Evolutionary conservation across 305 asterid species (phyloP).

Genomic region (Fraxinus xanthoxyloides): DNA sequence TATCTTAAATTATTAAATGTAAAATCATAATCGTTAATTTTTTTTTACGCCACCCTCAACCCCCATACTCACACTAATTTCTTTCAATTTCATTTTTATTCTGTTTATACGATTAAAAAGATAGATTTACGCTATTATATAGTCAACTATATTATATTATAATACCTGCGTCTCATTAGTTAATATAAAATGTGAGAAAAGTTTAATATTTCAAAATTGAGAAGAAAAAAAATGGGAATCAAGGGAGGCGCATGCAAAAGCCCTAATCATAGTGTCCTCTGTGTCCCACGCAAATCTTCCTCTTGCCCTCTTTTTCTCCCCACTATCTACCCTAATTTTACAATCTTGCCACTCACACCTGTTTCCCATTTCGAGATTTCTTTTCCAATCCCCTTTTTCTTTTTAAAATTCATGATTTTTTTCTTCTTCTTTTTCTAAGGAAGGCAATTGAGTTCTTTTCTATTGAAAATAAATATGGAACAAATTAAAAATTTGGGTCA

Average conservation of each 20-base stretch:
- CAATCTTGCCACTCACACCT: conserved; percentile 1
- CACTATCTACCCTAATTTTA: not conserved
- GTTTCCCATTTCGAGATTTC: not conserved
- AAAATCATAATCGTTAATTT: no score
- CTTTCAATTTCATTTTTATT: no score
- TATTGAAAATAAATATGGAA: not conserved
- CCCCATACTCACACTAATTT: no score
- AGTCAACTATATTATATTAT: no score
- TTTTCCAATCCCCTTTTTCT: not conserved
- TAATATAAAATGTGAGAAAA: not conserved
- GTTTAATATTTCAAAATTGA: not conserved
- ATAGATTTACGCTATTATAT: no score
- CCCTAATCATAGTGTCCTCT: conserved; percentile 44
- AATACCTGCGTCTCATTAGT: no score
- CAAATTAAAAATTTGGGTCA: not conserved
- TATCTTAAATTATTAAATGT: no score
- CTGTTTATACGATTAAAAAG: no score
- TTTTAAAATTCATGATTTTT: not conserved
- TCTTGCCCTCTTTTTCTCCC: conserved; percentile 23
- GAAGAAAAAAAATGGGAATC: conserved; percentile 6
- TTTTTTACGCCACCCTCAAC: no score
- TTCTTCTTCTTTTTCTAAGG: not conserved
- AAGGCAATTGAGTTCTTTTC: not conserved
- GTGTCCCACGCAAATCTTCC: conserved; percentile 34
- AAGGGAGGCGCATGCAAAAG: conserved; percentile 55